Evolutionary conservation across 352 stramenopile species (phyloP), one percentile per base, ranked within the genome.

Genomic region (Phytophthora sojae): DNA sequence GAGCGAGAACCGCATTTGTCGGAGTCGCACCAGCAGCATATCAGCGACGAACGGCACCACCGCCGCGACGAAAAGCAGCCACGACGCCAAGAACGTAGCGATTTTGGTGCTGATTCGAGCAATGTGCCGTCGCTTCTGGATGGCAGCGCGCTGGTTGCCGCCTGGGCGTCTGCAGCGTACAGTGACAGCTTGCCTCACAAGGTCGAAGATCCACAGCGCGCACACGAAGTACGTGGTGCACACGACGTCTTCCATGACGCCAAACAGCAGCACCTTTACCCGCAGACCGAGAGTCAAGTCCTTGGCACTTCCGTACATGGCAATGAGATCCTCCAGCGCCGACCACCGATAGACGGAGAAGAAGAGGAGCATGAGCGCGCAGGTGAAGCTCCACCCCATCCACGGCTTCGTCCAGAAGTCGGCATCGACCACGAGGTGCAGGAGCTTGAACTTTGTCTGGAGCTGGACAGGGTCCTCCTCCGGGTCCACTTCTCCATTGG

Each of bases 1-100:
- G 19, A 76, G 70, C 57, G 70, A 82, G 67, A 83, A 77, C 21
- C 79, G 70, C 52, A 73, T 65, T 21, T 74, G 29, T 5, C 69
- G 67, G 0, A 71, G 63, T 9, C 68, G 73, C 23, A 87, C 37
- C 12, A 83, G 53, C 26, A 82, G 26, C 45, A 71, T 57, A 47
- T 85, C 76, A 8, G 65, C 63, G 7, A 57, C 51, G 45, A 83
- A 78, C 5, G 73, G 73, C 3, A 56, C 19, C 2, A 78, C 32
- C 14, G 50, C 61, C 7, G 63, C 12, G 5, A 63, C 56, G 23
- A 64, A 50, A n/a, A 56, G 45, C 15, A 50, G 3, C 29, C 44
- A 64, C n/a, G 57, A 55, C n/a, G 52, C 15, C 9, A 64, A 49
- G 14, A 64, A 55, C n/a, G 57, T 57, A 21, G 17, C 11, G 14